Base-by-base conservation (phyloP, 768 basidiomycete genomes). In the Exsudoporus frostii region DNA sequence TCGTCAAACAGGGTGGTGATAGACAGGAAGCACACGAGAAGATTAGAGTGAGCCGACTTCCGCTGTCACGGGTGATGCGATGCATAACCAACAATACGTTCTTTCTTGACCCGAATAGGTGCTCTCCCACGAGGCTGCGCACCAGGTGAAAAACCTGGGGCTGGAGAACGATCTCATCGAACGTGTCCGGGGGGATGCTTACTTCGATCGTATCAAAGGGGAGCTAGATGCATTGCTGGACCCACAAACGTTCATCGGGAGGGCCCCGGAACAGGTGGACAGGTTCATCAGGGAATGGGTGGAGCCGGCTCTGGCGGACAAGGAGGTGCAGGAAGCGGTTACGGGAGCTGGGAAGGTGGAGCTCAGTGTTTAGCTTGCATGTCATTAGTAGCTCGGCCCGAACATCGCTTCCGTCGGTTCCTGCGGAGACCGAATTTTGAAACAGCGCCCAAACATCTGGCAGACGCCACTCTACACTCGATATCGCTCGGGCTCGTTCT, bases 21-120 rank as follows among this genome's bases (percentile, higher is more conserved):
- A 81, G 97, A 32, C 97, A 98, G 68, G 93, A 92, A 72, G 92
- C 92, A 8, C 97, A 98, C 68, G 97, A 98, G 73, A 89, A 91
- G 74, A 93, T 98, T 65, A 77, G 96, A 54, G 90, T 90, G 57
- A 55, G 77, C 73, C n/a, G 22, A 54, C 40, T 32, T 47, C 14
- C 45, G 46, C 42, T 36, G 46, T 54, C 45, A 53, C 17, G 42
- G 49, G 7, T 65, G 57, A 63, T 51, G 48, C 45, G 54, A 62
- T 55, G 53, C 1, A 40, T 52, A 11, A 45, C 45, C 39, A 50
- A 46, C 51, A 19, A 59, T 51, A 36, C 37, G 44, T 49, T 45
- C 29, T 50, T 41, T 38, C 37, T 20, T 45, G n/a, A 30, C 20
- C 39, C 45, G 47, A n/a, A 48, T 51, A 89, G 85, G 90, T 98